Evolutionary conservation across 352 stramenopile genomes (phyloP), one percentile per base, ranked within the genome.

Genomic region (Globisporangium spiculum): DNA sequence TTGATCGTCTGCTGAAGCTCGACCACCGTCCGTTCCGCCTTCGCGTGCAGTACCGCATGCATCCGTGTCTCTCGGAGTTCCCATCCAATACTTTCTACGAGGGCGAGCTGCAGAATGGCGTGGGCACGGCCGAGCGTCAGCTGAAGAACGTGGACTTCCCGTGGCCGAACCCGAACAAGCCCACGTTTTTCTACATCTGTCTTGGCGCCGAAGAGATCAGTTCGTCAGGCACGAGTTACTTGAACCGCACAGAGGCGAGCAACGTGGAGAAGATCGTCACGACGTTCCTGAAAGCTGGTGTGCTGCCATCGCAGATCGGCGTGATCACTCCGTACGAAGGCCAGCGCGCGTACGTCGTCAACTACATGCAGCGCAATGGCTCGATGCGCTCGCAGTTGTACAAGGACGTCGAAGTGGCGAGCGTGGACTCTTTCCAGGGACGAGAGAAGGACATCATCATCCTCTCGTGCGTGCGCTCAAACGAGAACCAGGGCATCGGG

Each of bases 21-120:
- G 96, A 97, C 60, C 90, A 98, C 69, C 93, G 94, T 44, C 98
- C 98, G 12, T 98, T 99, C 74, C 96, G 97, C 48, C 90, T 99
- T 16, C 90, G 97, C 58, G 97, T 99, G 6, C 98, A 99, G 78
- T 99, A 99, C 81, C 96, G 98, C 41, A 99, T 99, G 97, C 98
- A 99, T 69, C 98, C 98, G 20, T 98, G 93, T 65, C 78, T 99
- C 57, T 99, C 96, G 0, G 97, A 99, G 77, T 99, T 99, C 71
- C 97, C 97, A 5, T 99, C 96, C 10, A 99, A 99, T 70, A 98
- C 96, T 72, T 99, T 99, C 72, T 99, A 99, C 73, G 98, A 99
- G 75, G 98, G 98, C 58, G 97, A 97, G 67, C 80, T 99, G 54
- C 96, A 99, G 77, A 99, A 99, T 73, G 98, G 98, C 53, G 96